Base-by-base conservation (phyloP, 768 basidiomycete species). In the Hygrophorus russula region DNA sequence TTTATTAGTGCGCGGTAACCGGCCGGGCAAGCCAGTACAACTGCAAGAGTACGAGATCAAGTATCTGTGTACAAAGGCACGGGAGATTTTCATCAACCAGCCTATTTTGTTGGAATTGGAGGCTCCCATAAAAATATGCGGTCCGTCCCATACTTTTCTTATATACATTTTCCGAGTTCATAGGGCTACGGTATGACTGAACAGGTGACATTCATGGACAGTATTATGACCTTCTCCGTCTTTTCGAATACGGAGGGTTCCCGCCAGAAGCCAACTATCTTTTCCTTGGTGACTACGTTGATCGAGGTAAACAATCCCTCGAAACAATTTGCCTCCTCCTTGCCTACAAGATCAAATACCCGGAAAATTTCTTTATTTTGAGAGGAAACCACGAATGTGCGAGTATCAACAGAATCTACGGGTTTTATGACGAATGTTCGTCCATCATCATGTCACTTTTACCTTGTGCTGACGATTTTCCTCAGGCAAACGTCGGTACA, bases 291-390 rank as follows among this genome's bases (percentile, higher is more conserved):
- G 94, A 99, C 68, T 99, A 99, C 59, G 94, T 99, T 58, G 94
- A 99, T 69, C 83, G 94, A 62, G 94, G 94, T 55, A 99, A 99
- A 66, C 94, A 99, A 65, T 91, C 87, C 37, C 76, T 99, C 56
- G 94, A 99, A 70, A 99, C 94, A n/a, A 99, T 99, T 62, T 97
- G 94, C 62, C 80, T 99, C 36, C 75, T 99, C 47, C 80, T 99
- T 53, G 93, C 94, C 36, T 99, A 99, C 85, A 99, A 99, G 78
- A 94, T 94, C 75, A 99, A 98, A 76, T 99, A 97, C 73, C 94
- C 94, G 41, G 94, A 99, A 78, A 99, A 99, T 74, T 99, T 99
- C 71, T 99, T 99, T 72, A 93, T 99, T 63, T 77, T 99, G 49
- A 74, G 94, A 56, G 94, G 94, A 54, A 99, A 99, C 69, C 94